Conservation (phyloP, 2,329 filamentous ascomycete species). For the Coccinonectria pachysandricola region DNA sequence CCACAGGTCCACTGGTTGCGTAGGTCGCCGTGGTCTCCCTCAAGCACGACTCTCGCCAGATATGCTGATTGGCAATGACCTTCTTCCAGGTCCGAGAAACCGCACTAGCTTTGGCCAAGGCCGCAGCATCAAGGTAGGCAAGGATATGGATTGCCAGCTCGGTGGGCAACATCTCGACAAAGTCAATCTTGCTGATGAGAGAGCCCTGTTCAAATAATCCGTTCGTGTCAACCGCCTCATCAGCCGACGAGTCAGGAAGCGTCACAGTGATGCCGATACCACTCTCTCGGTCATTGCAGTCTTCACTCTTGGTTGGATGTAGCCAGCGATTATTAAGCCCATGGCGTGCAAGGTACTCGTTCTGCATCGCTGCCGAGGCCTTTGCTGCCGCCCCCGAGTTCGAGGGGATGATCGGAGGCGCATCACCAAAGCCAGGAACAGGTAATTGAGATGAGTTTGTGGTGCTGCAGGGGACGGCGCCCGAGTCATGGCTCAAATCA, state of each 20-base stretch:
- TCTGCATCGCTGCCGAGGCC: conserved; percentile 49
- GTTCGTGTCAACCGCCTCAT: conserved; percentile 26
- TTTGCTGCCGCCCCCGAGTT: conserved; percentile 52
- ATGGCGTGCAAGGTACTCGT: conserved; percentile 34
- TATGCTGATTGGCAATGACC: conserved; percentile 41
- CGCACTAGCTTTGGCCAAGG: conserved; percentile 36
- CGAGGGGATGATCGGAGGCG: conserved; percentile 50
- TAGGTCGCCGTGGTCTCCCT: conserved; percentile 51
- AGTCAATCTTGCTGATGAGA: conserved; percentile 45
- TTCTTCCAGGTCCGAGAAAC: conserved; percentile 43
- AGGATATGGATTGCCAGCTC: conserved; percentile 52
- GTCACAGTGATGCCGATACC: conserved; percentile 52
- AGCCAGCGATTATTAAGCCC: conserved; percentile 33
- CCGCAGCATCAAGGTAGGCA: conserved; percentile 42
- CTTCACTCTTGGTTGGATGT: conserved; percentile 29
- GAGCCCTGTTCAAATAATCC: conserved; percentile 23
- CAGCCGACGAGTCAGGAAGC: conserved; percentile 27
- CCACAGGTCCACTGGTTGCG: conserved; percentile 43
- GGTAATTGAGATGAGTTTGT: conserved; percentile 25
- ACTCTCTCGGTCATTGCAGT: conserved; percentile 49
- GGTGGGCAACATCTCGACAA: conserved; percentile 42
- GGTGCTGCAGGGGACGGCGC: conserved; percentile 18
- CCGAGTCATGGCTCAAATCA: conserved; percentile 20
- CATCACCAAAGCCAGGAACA: conserved; percentile 38
- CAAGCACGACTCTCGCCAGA: conserved; percentile 55